Evolutionary conservation across 2,329 filamentous ascomycete species (phyloP).

Genomic region (Scolecobasidium constrictum): DNA sequence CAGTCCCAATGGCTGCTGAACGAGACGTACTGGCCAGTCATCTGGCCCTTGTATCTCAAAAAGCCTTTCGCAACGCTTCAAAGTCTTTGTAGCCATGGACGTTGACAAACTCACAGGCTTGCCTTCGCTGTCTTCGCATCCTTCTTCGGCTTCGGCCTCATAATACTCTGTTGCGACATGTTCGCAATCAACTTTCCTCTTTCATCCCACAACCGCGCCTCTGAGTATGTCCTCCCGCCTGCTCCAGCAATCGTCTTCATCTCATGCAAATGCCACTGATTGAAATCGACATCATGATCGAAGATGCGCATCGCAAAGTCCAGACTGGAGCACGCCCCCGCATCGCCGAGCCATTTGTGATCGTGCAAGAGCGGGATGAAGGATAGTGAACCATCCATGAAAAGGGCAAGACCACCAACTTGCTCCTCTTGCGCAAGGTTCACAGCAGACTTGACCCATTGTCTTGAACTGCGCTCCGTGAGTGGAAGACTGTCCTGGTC

Average conservation of each 20-base stretch:
- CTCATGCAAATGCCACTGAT: conserved; percentile 35
- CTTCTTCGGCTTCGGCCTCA: conserved; percentile 20
- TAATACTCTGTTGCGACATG: conserved; percentile 37
- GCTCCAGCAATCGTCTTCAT: conserved; percentile 26
- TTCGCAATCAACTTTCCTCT: conserved; percentile 33
- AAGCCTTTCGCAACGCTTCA: no score
- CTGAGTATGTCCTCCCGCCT: conserved; percentile 33
- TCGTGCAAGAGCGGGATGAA: conserved; percentile 35
- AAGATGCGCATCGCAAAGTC: conserved; percentile 41
- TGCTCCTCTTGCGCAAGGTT: conserved; percentile 22
- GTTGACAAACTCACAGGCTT: no score
- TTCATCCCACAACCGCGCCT: conserved; percentile 35
- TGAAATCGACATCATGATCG: conserved; percentile 26
- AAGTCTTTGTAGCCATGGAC: no score
- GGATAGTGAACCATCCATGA: conserved; percentile 33
- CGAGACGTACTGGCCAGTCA: no score
- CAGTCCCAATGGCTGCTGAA: no score
- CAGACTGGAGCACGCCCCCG: conserved; percentile 33
- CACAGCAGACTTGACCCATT: conserved; percentile 12
- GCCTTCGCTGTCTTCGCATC: no score
- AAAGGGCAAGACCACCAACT: conserved; percentile 29
- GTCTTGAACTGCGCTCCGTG: conserved; percentile 28
- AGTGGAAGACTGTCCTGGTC: conserved; percentile 28
- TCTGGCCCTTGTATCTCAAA: no score
- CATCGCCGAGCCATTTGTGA: conserved; percentile 33